These are phyloP conservation scores for Plasmodium gaboni DNA, from an alignment of 169 alveolate species.

Conservation along the genomic window DNA sequence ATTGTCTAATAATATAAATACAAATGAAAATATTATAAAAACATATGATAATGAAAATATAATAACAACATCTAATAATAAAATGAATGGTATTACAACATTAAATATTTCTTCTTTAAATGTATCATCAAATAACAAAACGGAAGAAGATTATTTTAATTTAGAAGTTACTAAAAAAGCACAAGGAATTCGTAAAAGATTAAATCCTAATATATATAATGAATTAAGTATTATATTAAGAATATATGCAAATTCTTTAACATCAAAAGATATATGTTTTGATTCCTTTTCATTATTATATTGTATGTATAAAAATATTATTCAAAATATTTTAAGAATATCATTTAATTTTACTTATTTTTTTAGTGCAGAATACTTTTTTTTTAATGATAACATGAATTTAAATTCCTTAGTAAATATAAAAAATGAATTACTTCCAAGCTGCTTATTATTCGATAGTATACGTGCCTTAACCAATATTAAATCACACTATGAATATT, in stretches of 20 bases:
- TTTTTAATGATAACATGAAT: conserved; percentile 59
- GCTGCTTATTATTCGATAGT: conserved; percentile 44
- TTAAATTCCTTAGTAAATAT: conserved; percentile 33
- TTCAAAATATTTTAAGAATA: conserved; percentile 37
- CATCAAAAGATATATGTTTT: conserved; percentile 27
- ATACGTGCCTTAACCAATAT: conserved; percentile 72
- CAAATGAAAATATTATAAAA: not conserved
- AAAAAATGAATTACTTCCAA: conserved; percentile 60
- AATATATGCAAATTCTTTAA: conserved; percentile 49
- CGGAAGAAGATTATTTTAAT: conserved; percentile 13
- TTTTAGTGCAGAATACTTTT: conserved; percentile 66
- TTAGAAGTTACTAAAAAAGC: conserved; percentile 28
- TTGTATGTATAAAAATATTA: conserved; percentile 63
- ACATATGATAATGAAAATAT: not conserved
- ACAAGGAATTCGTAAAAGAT: conserved; percentile 7
- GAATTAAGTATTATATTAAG: conserved; percentile 23
- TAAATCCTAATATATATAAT: conserved; percentile 15
- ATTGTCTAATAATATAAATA: not conserved
- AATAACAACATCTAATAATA: not conserved
- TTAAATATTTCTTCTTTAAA: conserved; percentile 15
- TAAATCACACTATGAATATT: conserved; percentile 53
- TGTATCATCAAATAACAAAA: conserved; percentile 1
- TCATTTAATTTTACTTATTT: conserved; percentile 63
- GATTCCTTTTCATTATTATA: conserved; percentile 53
- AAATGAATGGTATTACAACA: not conserved